phyloP scores from a whole-genome alignment of 2,329 filamentous ascomycete genomes.

The Balansia obtecta region DNA sequence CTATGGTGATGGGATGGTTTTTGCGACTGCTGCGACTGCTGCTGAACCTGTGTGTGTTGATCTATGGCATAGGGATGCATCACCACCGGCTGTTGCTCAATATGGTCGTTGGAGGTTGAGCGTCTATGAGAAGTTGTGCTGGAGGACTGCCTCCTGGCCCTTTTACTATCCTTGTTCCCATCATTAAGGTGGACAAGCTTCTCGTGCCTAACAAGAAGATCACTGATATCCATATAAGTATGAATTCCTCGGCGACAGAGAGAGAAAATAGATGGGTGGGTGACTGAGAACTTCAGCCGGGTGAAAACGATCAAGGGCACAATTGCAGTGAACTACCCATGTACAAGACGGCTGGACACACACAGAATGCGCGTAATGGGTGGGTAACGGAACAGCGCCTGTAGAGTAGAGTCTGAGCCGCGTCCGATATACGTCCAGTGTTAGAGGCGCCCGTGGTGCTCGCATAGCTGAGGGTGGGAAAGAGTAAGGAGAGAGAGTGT shows the following conservation, averaged over 20 bases:
- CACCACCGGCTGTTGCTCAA: slow-evolving; percentile 32
- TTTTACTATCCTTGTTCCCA: slow-evolving; percentile 39
- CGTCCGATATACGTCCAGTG: background rate
- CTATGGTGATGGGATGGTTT: slow-evolving; percentile 27
- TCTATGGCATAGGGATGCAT: slow-evolving; percentile 18
- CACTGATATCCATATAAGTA: slow-evolving; percentile 51
- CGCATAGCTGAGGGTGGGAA: background rate
- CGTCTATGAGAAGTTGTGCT: slow-evolving; percentile 30
- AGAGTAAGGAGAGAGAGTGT: slow-evolving; percentile 6
- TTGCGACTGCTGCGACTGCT: slow-evolving; percentile 8
- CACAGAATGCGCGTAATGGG: background rate
- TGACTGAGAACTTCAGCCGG: background rate
- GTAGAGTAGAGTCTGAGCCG: background rate
- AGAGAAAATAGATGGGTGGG: background rate
- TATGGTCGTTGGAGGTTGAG: slow-evolving; percentile 34
- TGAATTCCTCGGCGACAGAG: background rate
- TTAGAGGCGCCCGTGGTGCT: background rate
- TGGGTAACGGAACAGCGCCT: background rate
- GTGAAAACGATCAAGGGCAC: background rate
- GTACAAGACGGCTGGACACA: background rate
- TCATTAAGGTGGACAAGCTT: slow-evolving; percentile 53
- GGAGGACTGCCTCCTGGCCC: slow-evolving; percentile 39
- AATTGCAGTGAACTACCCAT: background rate
- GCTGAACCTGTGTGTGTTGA: slow-evolving; percentile 6
- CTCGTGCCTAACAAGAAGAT: slow-evolving; percentile 50